Conservation (phyloP, 495 filamentous ascomycete genomes). For the Durotheca rogersii region DNA sequence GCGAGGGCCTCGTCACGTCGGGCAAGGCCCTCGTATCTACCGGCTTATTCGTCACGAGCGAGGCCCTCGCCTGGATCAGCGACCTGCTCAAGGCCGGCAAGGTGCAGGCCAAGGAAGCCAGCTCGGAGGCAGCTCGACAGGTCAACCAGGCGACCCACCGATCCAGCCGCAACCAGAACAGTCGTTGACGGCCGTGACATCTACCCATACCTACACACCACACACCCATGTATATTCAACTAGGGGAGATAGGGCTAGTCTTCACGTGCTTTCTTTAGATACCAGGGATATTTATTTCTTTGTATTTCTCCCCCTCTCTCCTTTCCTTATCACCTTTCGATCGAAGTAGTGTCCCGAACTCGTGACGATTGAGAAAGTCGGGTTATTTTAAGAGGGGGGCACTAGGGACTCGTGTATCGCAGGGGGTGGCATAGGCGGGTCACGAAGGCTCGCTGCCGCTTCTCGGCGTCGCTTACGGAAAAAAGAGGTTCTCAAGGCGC, state of each 20-base stretch:
- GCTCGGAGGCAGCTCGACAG: conserved; percentile 15
- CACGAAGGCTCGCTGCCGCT: conserved; percentile 18
- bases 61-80: conserved; percentile 61
- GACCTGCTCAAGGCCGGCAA: conserved; percentile 60
- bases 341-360: conserved; percentile 1
- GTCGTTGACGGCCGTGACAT: too few species aligned
- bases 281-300: conserved; percentile 21
- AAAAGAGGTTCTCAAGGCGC: background rate
- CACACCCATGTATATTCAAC: background rate
- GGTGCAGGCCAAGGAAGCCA: conserved; percentile 54
- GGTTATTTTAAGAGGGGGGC: conserved; percentile 4
- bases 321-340: conserved; percentile 3
- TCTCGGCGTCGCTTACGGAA: conserved; percentile 9
- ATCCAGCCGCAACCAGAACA: too few species aligned
- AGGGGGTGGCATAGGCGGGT: background rate
- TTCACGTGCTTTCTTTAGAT: conserved; percentile 25
- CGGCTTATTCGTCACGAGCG: conserved; percentile 67
- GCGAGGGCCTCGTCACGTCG: conserved; percentile 63
- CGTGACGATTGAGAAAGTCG: conserved; percentile 6
- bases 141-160: conserved; percentile 4
- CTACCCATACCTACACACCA: too few species aligned
- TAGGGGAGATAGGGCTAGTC: conserved; percentile 1
- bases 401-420: background rate
- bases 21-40: conserved; percentile 77
- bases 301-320: too few species aligned